Evolutionary conservation across 495 filamentous ascomycete species (phyloP).

Genomic region (Lasiosphaeria miniovina): DNA sequence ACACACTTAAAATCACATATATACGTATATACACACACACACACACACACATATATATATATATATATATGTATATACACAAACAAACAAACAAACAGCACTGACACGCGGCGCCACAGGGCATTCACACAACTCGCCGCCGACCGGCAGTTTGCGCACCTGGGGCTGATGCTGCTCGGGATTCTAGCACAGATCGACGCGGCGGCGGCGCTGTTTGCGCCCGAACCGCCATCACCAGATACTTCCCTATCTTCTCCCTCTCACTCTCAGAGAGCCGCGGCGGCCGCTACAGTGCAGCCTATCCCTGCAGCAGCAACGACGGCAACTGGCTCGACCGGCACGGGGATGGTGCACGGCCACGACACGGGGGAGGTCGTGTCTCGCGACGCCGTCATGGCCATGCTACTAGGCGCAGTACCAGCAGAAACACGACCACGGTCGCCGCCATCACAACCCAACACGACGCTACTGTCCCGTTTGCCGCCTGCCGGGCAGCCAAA

Average conservation of each 20-base stretch:
- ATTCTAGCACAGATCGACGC: slow-evolving; percentile 58
- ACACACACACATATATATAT: background rate
- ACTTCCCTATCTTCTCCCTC: background rate
- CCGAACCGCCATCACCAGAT: background rate
- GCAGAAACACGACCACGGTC: background rate
- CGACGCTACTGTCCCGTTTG: too few relatives aligned
- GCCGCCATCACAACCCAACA: too few relatives aligned
- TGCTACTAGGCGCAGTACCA: slow-evolving; percentile 7
- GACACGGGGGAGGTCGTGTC: too few relatives aligned
- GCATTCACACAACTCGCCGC: slow-evolving; percentile 69
- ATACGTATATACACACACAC: background rate
- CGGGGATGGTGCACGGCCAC: too few relatives aligned
- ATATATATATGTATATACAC: too few relatives aligned
- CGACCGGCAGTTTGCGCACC: slow-evolving; percentile 69
- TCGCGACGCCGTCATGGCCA: background rate
- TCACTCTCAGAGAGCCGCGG: background rate
- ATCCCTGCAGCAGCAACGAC: too few relatives aligned
- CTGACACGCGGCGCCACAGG: slow-evolving; percentile 16
- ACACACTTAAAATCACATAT: too few relatives aligned
- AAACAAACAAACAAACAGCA: background rate
- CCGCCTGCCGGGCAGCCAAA: background rate
- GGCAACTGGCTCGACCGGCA: too few relatives aligned
- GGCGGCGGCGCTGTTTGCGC: slow-evolving; percentile 33
- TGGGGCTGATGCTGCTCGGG: slow-evolving; percentile 74
- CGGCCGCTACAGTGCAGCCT: background rate